Evolutionary conservation across 2,329 filamentous ascomycete species (phyloP).

Genomic region (Aspergillus pseudoglaucus): DNA sequence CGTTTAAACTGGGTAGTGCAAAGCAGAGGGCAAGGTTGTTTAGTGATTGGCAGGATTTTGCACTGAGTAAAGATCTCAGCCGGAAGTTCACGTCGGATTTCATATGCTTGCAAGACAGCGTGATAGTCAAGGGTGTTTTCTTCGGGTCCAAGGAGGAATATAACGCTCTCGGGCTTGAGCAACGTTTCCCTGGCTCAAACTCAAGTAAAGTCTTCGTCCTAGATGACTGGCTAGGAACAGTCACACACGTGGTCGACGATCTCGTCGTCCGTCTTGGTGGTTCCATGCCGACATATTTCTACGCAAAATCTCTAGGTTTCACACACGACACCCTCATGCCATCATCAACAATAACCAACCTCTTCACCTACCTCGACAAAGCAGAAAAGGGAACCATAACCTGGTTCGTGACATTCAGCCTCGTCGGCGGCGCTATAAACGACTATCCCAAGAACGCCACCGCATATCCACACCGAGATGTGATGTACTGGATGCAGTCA

Average conservation of each 20-base stretch:
- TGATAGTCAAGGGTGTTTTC: conserved; percentile 54
- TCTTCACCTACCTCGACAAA: conserved; percentile 51
- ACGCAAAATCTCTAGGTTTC: conserved; percentile 54
- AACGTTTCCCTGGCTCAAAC: conserved; percentile 18
- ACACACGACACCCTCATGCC: conserved; percentile 44
- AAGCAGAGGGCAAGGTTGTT: conserved; percentile 46
- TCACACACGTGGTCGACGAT: conserved; percentile 19
- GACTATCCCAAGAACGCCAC: conserved; percentile 52
- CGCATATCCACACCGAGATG: conserved; percentile 59
- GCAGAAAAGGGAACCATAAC: conserved; percentile 46
- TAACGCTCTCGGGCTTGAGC: conserved; percentile 29
- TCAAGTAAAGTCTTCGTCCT: conserved; percentile 16
- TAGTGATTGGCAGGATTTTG: conserved; percentile 53
- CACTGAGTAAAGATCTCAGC: conserved; percentile 50
- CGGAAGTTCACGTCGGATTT: conserved; percentile 55
- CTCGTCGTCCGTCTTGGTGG: conserved; percentile 17
- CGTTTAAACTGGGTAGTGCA: conserved; percentile 46
- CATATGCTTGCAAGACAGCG: conserved; percentile 48
- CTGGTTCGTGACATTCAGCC: conserved; percentile 60
- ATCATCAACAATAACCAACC: conserved; percentile 37
- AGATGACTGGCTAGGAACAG: conserved; percentile 24
- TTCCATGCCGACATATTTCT: conserved; percentile 47
- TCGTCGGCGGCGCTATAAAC: conserved; percentile 54
- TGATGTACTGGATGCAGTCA: conserved; percentile 57
- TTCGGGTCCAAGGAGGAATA: conserved; percentile 56